Evolutionary conservation across 768 basidiomycete species (phyloP), one percentile per base, ranked within the genome.

Genomic region (Lactifluus subvellereus): DNA sequence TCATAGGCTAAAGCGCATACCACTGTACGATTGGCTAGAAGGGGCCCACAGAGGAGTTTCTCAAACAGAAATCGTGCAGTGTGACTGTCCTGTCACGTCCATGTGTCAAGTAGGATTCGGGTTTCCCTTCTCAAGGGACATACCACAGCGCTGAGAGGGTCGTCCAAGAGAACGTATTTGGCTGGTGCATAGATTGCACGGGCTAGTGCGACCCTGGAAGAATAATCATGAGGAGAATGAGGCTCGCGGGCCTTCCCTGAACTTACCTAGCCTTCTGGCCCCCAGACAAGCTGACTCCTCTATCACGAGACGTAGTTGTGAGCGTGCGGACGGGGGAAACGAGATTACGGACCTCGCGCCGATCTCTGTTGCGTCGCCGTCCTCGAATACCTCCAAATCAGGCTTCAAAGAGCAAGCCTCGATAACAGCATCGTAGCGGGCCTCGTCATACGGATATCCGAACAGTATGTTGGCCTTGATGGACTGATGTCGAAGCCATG

Each of bases 321-420:
- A 54, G 13, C 30, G 6, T 5, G 22, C 32, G 40, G n/a, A 38
- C 13, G 13, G 13, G 37, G 11, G 14, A 0, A 20, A n/a, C 38
- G 32, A 13, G 30, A 49, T 30, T 27, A 70, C 77, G 13, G 54
- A 82, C 79, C 85, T 78, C 14, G 84, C 86, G 14, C 92, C 92
- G 66, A 95, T 90, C 74, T 92, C 88, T 1, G 91, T 94, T 59
- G 74, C 76, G 70, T 92, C 94, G 0, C 96, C 96, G 69, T 94
- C 87, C 60, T 95, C 91, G 1, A 98, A 73, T 11, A 94, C 81
- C 6, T 88, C 83, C 60, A 98, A 73, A 76, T 98, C 96, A 0
- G 88, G 84, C 33, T 72, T 76, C 57, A 98, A 73, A 1, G 93
- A 94, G 70, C 95, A 98, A 14, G 84, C 88, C 56, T 92, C 86